Conservation (phyloP, 306 rosid genomes). For the Lotus japonicus region DNA sequence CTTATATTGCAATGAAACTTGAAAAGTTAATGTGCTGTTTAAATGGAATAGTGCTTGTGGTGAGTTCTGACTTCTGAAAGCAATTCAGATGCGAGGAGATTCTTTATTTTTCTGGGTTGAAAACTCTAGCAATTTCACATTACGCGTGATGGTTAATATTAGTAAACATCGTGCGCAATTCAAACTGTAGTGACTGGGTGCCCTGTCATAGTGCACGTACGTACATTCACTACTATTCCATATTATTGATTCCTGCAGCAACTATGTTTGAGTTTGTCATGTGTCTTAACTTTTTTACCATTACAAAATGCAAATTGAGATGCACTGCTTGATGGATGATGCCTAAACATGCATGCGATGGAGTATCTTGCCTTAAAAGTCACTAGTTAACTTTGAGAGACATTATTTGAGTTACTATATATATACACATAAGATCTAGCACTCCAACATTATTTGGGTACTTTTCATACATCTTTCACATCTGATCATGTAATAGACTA, state of each 20-base stretch:
- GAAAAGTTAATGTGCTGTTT: background rate
- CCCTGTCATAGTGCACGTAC: constrained; percentile 19
- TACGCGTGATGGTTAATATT: background rate
- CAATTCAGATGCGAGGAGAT: background rate
- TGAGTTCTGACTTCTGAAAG: background rate
- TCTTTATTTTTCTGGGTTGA: background rate
- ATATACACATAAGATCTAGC: background rate
- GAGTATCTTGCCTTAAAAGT: background rate
- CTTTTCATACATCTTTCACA: background rate
- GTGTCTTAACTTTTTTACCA: background rate
- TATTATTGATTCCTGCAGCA: background rate
- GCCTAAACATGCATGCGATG: no score
- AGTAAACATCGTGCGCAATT: constrained; percentile 10
- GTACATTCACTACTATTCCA: background rate
- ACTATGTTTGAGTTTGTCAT: constrained; percentile 1
- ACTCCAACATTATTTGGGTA: background rate
- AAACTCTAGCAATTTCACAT: background rate
- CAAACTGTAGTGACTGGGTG: constrained; percentile 10
- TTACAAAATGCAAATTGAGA: constrained; percentile 11
- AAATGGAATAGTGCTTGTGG: background rate
- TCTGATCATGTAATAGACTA: no score
- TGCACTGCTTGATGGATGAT: constrained; percentile 5
- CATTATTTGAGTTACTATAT: background rate
- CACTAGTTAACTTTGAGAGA: no score
- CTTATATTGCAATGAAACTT: no score